These are phyloP conservation scores for Colletotrichum sp. DNA, from an alignment of 2,329 filamentous ascomycete species.

Conservation along the genomic window DNA sequence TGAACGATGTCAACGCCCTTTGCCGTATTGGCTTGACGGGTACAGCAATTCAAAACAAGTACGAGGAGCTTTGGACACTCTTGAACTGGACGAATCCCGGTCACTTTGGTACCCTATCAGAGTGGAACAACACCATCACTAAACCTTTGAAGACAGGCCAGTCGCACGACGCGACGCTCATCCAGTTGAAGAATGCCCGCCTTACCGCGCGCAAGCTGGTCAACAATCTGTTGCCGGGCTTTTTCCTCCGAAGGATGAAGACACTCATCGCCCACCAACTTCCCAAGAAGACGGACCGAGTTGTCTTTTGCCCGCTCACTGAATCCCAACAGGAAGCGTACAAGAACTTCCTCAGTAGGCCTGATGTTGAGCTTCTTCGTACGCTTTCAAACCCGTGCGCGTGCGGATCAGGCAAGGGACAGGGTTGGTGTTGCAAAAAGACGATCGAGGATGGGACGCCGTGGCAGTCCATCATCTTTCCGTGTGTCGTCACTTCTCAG, in stretches of 20 bases:
- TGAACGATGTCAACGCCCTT: conserved; percentile 89
- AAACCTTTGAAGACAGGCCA: conserved; percentile 86
- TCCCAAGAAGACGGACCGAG: conserved; percentile 91
- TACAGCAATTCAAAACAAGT: conserved; percentile 97
- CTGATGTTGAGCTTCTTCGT: conserved; percentile 73
- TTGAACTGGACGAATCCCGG: conserved; percentile 97
- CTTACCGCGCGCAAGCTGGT: conserved; percentile 85
- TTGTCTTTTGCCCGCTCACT: conserved; percentile 94
- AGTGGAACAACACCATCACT: conserved; percentile 82
- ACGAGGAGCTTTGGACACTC: conserved; percentile 95
- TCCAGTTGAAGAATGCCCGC: conserved; percentile 81
- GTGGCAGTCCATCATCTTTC: conserved; percentile 84
- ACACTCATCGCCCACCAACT: conserved; percentile 89
- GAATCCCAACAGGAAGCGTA: conserved; percentile 83
- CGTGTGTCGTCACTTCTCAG: conserved; percentile 80
- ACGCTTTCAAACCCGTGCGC: conserved; percentile 70
- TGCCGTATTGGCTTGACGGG: conserved; percentile 94
- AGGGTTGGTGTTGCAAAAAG: conserved; percentile 82
- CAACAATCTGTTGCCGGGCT: conserved; percentile 83
- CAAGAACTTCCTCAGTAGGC: conserved; percentile 77
- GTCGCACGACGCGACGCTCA: conserved; percentile 86
- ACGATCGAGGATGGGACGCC: conserved; percentile 64
- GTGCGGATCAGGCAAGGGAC: conserved; percentile 72
- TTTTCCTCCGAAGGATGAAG: conserved; percentile 94
- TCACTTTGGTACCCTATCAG: conserved; percentile 63